Evolutionary conservation across 768 basidiomycete genomes (phyloP).

Genomic region (Termitomyces sp.): DNA sequence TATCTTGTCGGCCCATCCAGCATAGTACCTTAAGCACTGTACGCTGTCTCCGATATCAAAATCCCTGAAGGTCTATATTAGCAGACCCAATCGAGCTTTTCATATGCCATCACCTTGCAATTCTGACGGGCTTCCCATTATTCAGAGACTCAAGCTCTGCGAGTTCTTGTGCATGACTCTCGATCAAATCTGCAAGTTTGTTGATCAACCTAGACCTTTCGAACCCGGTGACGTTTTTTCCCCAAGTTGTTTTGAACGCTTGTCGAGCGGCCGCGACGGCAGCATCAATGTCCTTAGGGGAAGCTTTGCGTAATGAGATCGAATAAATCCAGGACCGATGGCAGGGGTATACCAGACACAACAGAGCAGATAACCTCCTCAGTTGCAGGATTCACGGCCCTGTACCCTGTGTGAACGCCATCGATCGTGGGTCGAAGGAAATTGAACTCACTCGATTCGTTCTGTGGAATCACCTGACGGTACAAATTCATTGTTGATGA

Average conservation of each 20-base stretch:
- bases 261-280: constrained; percentile 80
- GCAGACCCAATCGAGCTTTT: not conserved
- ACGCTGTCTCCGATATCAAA: constrained; percentile 77
- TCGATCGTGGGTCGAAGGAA: constrained; percentile 14
- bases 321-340: not conserved
- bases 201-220: constrained; percentile 77
- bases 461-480: constrained; percentile 66
- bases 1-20: constrained; percentile 95
- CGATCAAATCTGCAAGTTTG: constrained; percentile 87
- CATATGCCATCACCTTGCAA: constrained; percentile 25
- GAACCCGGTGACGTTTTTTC: constrained; percentile 79
- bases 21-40: constrained; percentile 84
- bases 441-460: constrained; percentile 48
- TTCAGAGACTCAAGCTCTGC: constrained; percentile 84
- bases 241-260: constrained; percentile 86
- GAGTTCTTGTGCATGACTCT: constrained; percentile 74
- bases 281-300: constrained; percentile 70
- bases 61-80: constrained; percentile 40
- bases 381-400: constrained; percentile 77
- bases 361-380: constrained; percentile 70
- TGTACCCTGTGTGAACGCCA: constrained; percentile 23
- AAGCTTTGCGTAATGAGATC: constrained; percentile 33
- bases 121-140: constrained; percentile 84
- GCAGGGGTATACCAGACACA: constrained; percentile 41
- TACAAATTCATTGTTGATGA: constrained; percentile 89